These are phyloP conservation scores for Tolypocladium inflatum DNA, from an alignment of 2,329 filamentous ascomycete genomes.

Conservation along the genomic window DNA sequence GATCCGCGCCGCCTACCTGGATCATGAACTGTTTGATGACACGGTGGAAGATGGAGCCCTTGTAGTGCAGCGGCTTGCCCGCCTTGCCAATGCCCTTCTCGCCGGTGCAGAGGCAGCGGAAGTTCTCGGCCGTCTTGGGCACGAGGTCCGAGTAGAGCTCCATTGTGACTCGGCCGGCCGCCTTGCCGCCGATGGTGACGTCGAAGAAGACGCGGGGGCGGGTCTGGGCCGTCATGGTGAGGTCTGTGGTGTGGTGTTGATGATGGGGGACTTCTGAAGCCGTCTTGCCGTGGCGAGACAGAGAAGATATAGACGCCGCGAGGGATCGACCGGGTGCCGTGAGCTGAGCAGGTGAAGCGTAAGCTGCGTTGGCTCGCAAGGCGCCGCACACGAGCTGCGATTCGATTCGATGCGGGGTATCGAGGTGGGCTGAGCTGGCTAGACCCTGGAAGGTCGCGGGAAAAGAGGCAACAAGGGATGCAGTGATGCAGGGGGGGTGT, in stretches of 20 bases:
- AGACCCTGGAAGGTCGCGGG: background rate
- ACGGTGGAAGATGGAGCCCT: constrained; percentile 86
- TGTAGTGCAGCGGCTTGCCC: constrained; percentile 85
- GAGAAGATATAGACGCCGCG: background rate
- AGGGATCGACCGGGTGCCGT: background rate
- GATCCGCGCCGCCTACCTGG: constrained; percentile 15
- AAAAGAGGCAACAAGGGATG: background rate
- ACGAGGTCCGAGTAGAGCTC: constrained; percentile 72
- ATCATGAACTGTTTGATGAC: constrained; percentile 99
- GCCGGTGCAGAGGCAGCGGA: constrained; percentile 86
- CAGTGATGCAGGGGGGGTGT: background rate
- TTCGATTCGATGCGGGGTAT: constrained; percentile 1
- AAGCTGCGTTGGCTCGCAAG: background rate
- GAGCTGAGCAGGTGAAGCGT: background rate
- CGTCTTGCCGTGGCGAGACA: background rate
- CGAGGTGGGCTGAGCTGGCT: background rate
- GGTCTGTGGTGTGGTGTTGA: background rate
- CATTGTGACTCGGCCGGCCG: constrained; percentile 72
- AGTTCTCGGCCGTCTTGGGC: constrained; percentile 94
- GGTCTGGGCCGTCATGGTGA: constrained; percentile 33
- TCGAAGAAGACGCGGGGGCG: constrained; percentile 89
- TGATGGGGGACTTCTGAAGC: background rate
- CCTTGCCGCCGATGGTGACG: constrained; percentile 67
- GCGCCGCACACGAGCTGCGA: background rate
- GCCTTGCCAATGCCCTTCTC: constrained; percentile 79